Conservation (phyloP, 2,329 filamentous ascomycete species). For the Pseudogymnoascus pannorum region DNA sequence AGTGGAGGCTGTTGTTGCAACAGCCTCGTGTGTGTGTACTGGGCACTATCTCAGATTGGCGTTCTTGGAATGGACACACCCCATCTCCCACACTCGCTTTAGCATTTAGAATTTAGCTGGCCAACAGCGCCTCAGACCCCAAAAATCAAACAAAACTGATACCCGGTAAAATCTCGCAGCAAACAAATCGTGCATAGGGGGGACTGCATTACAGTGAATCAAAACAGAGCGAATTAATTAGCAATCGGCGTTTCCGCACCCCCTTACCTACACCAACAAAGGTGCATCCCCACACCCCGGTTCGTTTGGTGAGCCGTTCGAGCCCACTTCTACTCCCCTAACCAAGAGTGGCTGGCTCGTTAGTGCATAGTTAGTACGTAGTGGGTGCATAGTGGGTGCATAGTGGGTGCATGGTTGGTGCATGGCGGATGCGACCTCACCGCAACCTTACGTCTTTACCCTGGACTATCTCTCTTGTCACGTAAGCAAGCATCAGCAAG, state of each 20-base stretch:
- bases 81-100: constrained; percentile 6
- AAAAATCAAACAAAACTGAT: background rate
- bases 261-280: background rate
- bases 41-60: constrained; percentile 3
- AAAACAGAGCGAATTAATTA: background rate
- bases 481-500: constrained; percentile 1
- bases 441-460: background rate
- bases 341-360: background rate
- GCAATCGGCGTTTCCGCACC: background rate
- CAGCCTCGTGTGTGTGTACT: background rate
- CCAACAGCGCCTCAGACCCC: background rate
- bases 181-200: background rate
- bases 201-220: background rate
- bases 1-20: background rate
- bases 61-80: constrained; percentile 3
- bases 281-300: background rate
- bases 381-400: background rate
- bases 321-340: background rate
- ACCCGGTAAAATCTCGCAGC: background rate
- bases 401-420: background rate
- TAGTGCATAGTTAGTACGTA: background rate
- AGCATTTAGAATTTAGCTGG: constrained; percentile 2
- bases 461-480: background rate
- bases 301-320: background rate
- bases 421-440: constrained; percentile 3